These are phyloP conservation scores for Flagelloscypha sp. DNA, from an alignment of 768 basidiomycete species.

Conservation along the genomic window DNA sequence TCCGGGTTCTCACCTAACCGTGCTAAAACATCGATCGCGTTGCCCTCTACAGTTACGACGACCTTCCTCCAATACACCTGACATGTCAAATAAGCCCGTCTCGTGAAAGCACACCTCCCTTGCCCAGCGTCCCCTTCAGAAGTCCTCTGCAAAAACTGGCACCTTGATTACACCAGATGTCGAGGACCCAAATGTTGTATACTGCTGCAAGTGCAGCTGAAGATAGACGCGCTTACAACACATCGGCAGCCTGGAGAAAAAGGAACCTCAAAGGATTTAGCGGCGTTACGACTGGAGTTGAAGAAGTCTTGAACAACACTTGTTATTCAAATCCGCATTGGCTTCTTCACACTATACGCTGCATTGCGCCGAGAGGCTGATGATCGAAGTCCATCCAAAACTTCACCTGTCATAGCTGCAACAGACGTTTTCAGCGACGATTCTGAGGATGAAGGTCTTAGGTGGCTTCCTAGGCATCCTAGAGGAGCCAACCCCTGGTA, in stretches of 20 bases:
- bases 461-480: too few species aligned
- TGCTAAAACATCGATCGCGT: conserved; percentile 10
- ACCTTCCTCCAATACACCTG: conserved; percentile 20
- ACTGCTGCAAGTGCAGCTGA: conserved; percentile 56
- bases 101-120: conserved; percentile 6
- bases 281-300: conserved; percentile 35
- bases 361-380: conserved; percentile 46
- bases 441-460: too few species aligned
- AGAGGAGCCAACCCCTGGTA: too few species aligned
- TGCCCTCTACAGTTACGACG: conserved; percentile 5
- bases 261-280: conserved; percentile 28
- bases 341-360: conserved; percentile 55
- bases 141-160: conserved; percentile 20
- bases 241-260: conserved; percentile 19
- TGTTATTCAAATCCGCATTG: conserved; percentile 63
- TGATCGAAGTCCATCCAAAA: conserved; percentile 31
- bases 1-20: conserved; percentile 5
- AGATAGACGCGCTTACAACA: conserved; percentile 39
- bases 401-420: conserved; percentile 32
- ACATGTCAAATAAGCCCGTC: conserved; percentile 14
- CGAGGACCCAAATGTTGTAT: conserved; percentile 53
- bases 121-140: conserved; percentile 28
- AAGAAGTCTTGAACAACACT: conserved; percentile 35
- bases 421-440: too few species aligned
- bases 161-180: conserved; percentile 25